Conservation (phyloP, 2,329 filamentous ascomycete species). For the Aspergillus terreus region DNA sequence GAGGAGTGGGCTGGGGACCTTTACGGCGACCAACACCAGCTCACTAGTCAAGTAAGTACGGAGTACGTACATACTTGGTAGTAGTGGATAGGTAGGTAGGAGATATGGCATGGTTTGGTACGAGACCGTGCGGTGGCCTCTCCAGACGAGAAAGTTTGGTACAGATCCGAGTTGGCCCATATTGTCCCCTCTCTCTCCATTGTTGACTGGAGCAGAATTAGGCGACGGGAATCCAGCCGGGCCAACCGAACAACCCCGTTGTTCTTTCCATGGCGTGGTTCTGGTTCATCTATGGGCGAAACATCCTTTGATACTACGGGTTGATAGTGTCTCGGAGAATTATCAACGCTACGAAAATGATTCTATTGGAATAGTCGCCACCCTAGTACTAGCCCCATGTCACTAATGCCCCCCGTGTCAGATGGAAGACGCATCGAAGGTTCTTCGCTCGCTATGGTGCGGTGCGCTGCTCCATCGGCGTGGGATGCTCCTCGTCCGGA, state of each 20-base stretch:
- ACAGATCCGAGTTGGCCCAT: conserved; percentile 1
- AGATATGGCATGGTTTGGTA: neutral
- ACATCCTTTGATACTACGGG: too few species aligned
- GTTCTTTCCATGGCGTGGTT: neutral
- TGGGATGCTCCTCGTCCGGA: neutral
- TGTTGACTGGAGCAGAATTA: neutral
- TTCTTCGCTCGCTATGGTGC: neutral
- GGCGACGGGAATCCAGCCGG: neutral
- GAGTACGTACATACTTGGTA: too few species aligned
- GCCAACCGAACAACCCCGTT: neutral
- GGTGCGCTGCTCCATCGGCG: neutral
- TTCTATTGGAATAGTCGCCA: too few species aligned
- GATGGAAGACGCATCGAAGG: conserved; percentile 5
- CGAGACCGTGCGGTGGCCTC: neutral
- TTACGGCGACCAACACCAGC: neutral
- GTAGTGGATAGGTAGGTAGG: neutral
- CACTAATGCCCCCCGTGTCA: neutral
- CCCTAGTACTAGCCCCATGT: neutral
- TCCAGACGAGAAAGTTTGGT: neutral
- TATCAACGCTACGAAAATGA: neutral
- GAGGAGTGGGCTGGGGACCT: neutral
- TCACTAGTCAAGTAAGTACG: neutral
- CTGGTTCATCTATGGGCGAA: neutral
- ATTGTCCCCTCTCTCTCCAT: neutral
- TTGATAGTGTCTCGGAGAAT: neutral